Evolutionary conservation across 768 basidiomycete genomes (phyloP), one percentile per base, ranked within the genome.

Genomic region (Phaffia australis): DNA sequence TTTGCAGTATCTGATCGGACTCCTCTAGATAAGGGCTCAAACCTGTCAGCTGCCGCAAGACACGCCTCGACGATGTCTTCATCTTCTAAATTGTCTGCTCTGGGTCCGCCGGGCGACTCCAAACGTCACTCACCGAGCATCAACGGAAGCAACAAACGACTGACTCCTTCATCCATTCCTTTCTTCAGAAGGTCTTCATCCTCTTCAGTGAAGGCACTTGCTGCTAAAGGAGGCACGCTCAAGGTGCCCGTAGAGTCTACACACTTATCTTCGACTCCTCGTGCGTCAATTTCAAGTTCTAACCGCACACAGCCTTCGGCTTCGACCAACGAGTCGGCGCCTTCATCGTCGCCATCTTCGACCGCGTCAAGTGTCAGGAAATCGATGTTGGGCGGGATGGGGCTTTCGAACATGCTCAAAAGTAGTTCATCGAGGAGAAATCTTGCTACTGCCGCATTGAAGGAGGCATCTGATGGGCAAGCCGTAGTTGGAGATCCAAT

Each of bases 151-250:
- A 68, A 66, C 27, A 90, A 86, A 75, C 85, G 91, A 66, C 82
- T 91, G 56, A 92, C 91, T 0, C 90, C 90, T 1, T 91, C 89
- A 30, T 88, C 89, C 18, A 94, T 94, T 67, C 91, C 91, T 1
- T 94, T 94, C 78, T 93, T 94, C 79, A 83, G 89, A 54, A 86
- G 91, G 47, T 90, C 89, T 9, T 88, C 88, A 30, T 92, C 91
- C 8, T 87, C 90, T 73, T 88, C 87, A 18, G 86, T 88, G 29
- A 81, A 84, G 23, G 8, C 73, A 76, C n/a, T 72, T 68, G 61
- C 65, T 73, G 62, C 73, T 69, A 8, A 65, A 73, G 35, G 35
- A 42, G 35, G 35, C 11, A 11, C 35, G 35, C 35, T 42, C 35
- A 11, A 11, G 4, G 35, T 42, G 11, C 35, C 35, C 11, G 4